Conservation (phyloP, 176 grass and related monocot species). For the Poa pratensis region DNA sequence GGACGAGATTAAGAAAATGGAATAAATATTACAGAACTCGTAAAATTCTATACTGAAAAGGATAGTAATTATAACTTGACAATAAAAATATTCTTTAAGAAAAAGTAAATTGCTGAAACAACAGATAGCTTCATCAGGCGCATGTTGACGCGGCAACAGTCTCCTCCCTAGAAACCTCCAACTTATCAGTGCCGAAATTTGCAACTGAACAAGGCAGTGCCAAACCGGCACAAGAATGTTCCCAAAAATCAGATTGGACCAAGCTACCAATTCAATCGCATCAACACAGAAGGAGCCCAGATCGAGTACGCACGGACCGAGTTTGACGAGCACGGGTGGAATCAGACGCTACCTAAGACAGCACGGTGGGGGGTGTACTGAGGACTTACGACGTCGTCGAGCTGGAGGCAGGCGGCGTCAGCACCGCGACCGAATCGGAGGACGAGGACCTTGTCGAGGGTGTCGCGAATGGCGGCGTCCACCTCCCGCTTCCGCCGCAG, state of each 20-base stretch:
- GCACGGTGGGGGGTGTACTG: not conserved
- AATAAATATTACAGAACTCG: not conserved
- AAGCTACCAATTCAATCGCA: not conserved
- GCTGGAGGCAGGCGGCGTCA: slow-evolving; percentile 73
- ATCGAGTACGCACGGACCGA: not conserved
- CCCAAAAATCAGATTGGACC: not conserved
- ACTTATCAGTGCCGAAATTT: not conserved
- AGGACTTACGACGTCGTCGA: slow-evolving; percentile 68
- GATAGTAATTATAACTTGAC: not conserved
- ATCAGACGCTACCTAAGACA: not conserved
- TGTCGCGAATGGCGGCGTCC: slow-evolving; percentile 68
- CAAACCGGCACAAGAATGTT: not conserved
- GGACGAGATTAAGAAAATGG: not conserved
- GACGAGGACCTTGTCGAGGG: slow-evolving; percentile 84
- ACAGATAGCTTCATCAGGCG: slow-evolving; percentile 9
- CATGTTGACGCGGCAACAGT: not conserved
- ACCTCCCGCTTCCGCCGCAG: slow-evolving; percentile 72
- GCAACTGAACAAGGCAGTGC: not conserved
- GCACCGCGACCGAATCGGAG: slow-evolving; percentile 72
- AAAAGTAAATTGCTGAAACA: not conserved
- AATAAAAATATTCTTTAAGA: not conserved
- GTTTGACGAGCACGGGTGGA: not conserved
- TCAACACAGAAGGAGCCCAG: not conserved
- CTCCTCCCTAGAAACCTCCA: not conserved
- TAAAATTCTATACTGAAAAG: not conserved